A percentile compares a stretch with the other conserved stretches of the same genome.
Evolutionary conservation across 164 flowering plant species (phyloP).

Genomic region (Echeveria elegans): DNA sequence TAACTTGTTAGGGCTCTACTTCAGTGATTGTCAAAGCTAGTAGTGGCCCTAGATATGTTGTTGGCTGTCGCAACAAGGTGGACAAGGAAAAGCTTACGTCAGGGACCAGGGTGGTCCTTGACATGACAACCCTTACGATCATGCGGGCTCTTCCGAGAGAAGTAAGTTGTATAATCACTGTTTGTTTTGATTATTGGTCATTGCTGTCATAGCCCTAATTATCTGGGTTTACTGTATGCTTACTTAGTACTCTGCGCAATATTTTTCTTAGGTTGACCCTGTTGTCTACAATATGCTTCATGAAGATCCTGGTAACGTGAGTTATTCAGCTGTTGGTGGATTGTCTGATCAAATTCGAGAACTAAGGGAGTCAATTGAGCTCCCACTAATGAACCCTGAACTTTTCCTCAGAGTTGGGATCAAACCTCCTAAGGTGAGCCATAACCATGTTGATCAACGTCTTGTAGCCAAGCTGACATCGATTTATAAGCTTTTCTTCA

Average conservation of each 20-base stretch:
- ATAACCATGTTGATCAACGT: not conserved
- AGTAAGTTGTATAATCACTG: too few relatives aligned
- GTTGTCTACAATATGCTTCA: conserved; percentile 95
- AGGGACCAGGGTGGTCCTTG: conserved; percentile 91
- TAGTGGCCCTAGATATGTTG: conserved; percentile 90
- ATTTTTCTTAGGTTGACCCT: conserved; percentile 76
- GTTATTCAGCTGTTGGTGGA: conserved; percentile 97
- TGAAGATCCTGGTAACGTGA: conserved; percentile 95
- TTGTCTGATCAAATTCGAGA: conserved; percentile 74
- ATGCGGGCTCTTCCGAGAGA: conserved; percentile 97
- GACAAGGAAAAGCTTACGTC: conserved; percentile 81
- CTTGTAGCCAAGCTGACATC: not conserved
- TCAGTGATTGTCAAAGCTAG: conserved; percentile 93
- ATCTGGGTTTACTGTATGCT: too few relatives aligned
- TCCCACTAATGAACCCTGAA: conserved; percentile 96
- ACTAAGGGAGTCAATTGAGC: conserved; percentile 85
- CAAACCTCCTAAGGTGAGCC: conserved; percentile 84
- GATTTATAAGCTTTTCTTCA: too few relatives aligned
- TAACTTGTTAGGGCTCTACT: not conserved
- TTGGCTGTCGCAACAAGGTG: conserved; percentile 87
- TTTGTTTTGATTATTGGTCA: not conserved
- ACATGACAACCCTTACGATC: conserved; percentile 88
- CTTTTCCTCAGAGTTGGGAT: conserved; percentile 90
- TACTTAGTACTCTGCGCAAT: too few relatives aligned
- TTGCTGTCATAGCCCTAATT: not conserved